Conservation (phyloP, 495 filamentous ascomycete species). For the Barbatosphaeria neglecta region DNA sequence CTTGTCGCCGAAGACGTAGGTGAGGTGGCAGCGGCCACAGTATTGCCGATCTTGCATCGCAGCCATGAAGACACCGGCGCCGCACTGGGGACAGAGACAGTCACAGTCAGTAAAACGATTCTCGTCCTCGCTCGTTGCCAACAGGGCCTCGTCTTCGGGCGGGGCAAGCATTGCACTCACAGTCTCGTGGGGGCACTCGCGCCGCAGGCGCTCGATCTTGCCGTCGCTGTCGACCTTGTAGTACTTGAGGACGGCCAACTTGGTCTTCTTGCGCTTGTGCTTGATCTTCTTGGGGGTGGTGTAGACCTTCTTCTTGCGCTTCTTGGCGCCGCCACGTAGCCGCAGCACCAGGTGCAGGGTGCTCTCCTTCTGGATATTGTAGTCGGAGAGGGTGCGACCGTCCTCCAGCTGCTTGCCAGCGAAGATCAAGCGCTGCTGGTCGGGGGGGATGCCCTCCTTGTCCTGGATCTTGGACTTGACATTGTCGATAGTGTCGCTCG, state of each 20-base stretch:
- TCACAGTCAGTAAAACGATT: constrained; percentile 15
- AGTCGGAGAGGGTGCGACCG: constrained; percentile 96
- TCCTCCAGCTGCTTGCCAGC: constrained; percentile 99
- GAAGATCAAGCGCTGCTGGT: constrained; percentile 99
- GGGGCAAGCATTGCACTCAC: too few species aligned
- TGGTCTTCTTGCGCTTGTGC: constrained; percentile 99
- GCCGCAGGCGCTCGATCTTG: constrained; percentile 98
- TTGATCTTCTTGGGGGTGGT: constrained; percentile 99
- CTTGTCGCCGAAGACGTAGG: constrained; percentile 95
- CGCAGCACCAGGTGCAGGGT: constrained; percentile 97
- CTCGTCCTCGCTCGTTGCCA: not conserved
- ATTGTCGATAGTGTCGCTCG: constrained; percentile 99
- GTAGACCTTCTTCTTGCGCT: constrained; percentile 99
- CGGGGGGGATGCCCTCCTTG: constrained; percentile 99
- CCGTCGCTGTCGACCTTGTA: constrained; percentile 99
- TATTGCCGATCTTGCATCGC: constrained; percentile 99
- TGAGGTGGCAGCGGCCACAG: constrained; percentile 98
- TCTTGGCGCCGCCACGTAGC: constrained; percentile 95
- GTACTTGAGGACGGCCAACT: constrained; percentile 99
- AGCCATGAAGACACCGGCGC: constrained; percentile 99
- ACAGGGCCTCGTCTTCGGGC: too few species aligned
- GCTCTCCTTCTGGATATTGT: constrained; percentile 99
- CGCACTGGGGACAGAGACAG: constrained; percentile 68
- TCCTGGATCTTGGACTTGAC: constrained; percentile 92
- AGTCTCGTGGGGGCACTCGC: constrained; percentile 88